Evolutionary conservation across 2,329 filamentous ascomycete genomes (phyloP).

Genomic region (Ceratocystis lukuohia): DNA sequence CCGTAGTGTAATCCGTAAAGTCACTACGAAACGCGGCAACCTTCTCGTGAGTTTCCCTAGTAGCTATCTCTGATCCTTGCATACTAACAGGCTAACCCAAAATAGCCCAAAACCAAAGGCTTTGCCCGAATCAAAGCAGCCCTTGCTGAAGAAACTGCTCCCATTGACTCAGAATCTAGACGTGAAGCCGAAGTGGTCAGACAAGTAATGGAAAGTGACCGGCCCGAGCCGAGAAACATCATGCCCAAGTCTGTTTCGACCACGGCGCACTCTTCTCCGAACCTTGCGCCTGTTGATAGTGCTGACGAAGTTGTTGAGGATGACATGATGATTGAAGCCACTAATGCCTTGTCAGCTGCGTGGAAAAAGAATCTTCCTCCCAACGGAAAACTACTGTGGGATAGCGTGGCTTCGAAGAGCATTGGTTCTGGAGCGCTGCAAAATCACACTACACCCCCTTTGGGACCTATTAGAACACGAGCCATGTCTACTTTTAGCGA

Average conservation of each 20-base stretch:
- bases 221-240: conserved; percentile 38
- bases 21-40: conserved; percentile 78
- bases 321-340: conserved; percentile 47
- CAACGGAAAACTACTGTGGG: conserved; percentile 17
- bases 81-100: conserved; percentile 24
- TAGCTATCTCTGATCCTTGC: not conserved
- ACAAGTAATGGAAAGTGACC: conserved; percentile 83
- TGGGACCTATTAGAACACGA: conserved; percentile 46
- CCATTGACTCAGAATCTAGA: conserved; percentile 75
- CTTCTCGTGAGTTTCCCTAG: conserved; percentile 51
- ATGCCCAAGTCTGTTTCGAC: conserved; percentile 31
- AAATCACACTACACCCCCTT: conserved; percentile 46
- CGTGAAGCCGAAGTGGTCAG: conserved; percentile 91
- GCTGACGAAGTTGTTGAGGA: conserved; percentile 61
- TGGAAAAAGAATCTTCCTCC: conserved; percentile 15
- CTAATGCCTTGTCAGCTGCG: conserved; percentile 32
- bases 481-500: conserved; percentile 51
- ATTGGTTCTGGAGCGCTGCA: conserved; percentile 41
- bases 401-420: conserved; percentile 11
- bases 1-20: conserved; percentile 64
- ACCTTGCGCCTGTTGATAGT: conserved; percentile 47
- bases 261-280: conserved; percentile 57
- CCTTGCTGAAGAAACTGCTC: conserved; percentile 73
- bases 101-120: conserved; percentile 83
- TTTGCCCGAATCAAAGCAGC: conserved; percentile 89